A percentile compares a stretch with the other conserved stretches of the same genome.
These are phyloP conservation scores for Cladophialophora immunda DNA, from an alignment of 2,329 filamentous ascomycete genomes.

Conservation along the genomic window DNA sequence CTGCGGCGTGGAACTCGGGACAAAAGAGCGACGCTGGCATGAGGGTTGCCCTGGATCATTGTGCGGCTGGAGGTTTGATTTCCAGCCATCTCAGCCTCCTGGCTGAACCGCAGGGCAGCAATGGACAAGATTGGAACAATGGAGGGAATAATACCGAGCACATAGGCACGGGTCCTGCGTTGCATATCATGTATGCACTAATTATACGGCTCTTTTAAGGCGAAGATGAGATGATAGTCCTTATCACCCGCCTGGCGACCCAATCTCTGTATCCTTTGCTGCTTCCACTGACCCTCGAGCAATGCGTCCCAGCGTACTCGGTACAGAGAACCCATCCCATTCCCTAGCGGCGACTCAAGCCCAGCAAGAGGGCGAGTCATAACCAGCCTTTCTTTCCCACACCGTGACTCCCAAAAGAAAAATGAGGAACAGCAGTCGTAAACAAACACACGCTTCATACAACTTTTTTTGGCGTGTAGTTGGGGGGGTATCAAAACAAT, in stretches of 20 bases:
- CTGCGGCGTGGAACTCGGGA: too few relatives aligned
- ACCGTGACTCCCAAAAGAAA: not conserved
- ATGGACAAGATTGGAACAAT: too few relatives aligned
- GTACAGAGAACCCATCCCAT: not conserved
- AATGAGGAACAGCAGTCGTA: not conserved
- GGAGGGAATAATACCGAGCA: too few relatives aligned
- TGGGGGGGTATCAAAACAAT: not conserved
- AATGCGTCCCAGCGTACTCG: not conserved
- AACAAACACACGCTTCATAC: not conserved
- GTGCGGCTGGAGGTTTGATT: too few relatives aligned
- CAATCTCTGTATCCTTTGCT: too few relatives aligned
- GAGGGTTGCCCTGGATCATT: too few relatives aligned
- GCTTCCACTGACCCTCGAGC: too few relatives aligned
- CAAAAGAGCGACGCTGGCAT: too few relatives aligned
- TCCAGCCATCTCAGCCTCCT: too few relatives aligned
- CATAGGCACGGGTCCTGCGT: not conserved
- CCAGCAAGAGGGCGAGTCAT: not conserved
- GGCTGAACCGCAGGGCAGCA: too few relatives aligned
- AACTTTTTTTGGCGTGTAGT: not conserved
- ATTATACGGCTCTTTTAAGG: not conserved
- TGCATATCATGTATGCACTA: not conserved
- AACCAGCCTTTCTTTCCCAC: not conserved
- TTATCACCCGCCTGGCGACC: too few relatives aligned
- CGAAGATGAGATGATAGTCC: not conserved
- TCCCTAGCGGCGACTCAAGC: not conserved